A percentile compares a stretch with the other conserved stretches of the same genome.
Conservation (phyloP, 1,284 basidiomycete species). For the Trametes versicolor region DNA sequence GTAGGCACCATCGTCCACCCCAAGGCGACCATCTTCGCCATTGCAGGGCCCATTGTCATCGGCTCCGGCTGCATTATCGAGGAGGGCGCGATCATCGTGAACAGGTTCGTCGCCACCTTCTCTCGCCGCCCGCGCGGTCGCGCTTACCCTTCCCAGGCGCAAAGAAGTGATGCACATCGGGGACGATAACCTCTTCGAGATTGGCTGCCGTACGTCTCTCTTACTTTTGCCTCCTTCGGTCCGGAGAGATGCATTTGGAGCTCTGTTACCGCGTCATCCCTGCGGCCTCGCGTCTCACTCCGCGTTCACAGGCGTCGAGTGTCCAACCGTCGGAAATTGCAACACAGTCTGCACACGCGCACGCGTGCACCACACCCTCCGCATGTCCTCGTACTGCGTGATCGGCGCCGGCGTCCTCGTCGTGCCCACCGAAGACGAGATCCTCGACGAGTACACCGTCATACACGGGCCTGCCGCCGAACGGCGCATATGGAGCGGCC, state of each 20-base stretch:
- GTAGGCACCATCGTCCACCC: constrained; percentile 92
- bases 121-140: background rate
- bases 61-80: constrained; percentile 93
- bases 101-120: constrained; percentile 58
- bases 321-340: constrained; percentile 80
- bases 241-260: background rate
- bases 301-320: constrained; percentile 76
- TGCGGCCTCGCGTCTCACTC: background rate
- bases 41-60: constrained; percentile 88
- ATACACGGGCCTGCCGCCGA: constrained; percentile 83
- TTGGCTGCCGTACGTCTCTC: constrained; percentile 79
- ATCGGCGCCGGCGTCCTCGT: constrained; percentile 84
- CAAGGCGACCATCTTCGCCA: constrained; percentile 89
- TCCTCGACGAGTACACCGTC: constrained; percentile 86
- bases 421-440: constrained; percentile 78
- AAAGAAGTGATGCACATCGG: constrained; percentile 93
- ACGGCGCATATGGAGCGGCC: constrained; percentile 85
- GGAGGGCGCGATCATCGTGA: constrained; percentile 89
- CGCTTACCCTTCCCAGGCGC: constrained; percentile 51
- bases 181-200: constrained; percentile 93
- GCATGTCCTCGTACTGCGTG: constrained; percentile 82
- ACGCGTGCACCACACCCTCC: constrained; percentile 82
- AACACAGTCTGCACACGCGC: constrained; percentile 88
- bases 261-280: no score
- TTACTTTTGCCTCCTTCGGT: background rate